Evolutionary conservation across 176 grass and related monocot genomes (phyloP).

Genomic region (Triticum dicoccoides): DNA sequence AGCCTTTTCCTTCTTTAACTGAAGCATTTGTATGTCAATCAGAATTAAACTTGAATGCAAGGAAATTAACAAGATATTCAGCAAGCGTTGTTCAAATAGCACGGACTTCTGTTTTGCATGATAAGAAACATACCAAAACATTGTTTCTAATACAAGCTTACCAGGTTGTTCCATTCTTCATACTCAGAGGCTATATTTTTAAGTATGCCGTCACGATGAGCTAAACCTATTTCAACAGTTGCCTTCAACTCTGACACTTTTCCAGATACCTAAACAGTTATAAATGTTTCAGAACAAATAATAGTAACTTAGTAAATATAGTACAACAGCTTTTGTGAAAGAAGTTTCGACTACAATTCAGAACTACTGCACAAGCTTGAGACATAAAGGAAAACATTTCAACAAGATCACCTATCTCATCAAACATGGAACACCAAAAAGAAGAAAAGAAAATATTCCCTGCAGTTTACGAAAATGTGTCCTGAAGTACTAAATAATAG

Average conservation of each 20-base stretch:
- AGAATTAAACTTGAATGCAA: slow-evolving; percentile 10
- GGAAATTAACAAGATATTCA: slow-evolving; percentile 3
- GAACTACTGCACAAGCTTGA: background rate
- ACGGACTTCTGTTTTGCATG: background rate
- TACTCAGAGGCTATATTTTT: slow-evolving; percentile 72
- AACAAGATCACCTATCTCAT: background rate
- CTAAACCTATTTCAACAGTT: slow-evolving; percentile 80
- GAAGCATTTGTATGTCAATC: slow-evolving; percentile 23
- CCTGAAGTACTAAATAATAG: background rate
- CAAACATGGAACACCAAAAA: background rate
- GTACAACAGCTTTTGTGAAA: background rate
- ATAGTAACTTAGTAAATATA: background rate
- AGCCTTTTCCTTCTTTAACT: slow-evolving; percentile 90
- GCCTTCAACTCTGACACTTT: slow-evolving; percentile 75
- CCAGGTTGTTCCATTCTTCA: slow-evolving; percentile 88
- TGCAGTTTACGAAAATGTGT: background rate
- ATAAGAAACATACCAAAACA: background rate
- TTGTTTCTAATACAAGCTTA: slow-evolving; percentile 20
- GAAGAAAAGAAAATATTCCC: background rate
- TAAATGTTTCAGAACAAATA: slow-evolving; percentile 28
- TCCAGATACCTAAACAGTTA: slow-evolving; percentile 62
- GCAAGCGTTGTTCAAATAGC: background rate
- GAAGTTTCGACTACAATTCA: background rate
- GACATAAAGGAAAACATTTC: background rate
- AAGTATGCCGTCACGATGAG: slow-evolving; percentile 83